Base-by-base conservation (phyloP, 805 yeast species). In the Pichia exigua region DNA sequence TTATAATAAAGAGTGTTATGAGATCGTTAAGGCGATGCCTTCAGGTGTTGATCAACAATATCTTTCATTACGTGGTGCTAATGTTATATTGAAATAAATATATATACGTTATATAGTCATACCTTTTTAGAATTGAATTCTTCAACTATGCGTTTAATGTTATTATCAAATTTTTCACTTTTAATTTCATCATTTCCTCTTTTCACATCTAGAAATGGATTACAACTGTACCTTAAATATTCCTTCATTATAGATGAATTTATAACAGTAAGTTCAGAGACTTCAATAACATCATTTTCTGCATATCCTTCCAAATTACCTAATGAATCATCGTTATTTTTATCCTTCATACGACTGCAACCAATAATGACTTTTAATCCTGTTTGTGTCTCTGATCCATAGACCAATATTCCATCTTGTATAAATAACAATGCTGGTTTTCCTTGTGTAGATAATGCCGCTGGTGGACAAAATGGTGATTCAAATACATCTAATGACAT, bases 31-130 rank as follows among this genome's bases (percentile, higher is more conserved):
- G 64, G 80, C 81, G 56, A 80, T 92, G 82, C 84, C 90, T 1
- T 87, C 95, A 3, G 96, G 97, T 24, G 85, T 86, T 28, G 97
- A 92, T 67, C 98, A 92, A 69, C 95, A 90, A 66, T 92, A 90
- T 65, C 73, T 92, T 62, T 86, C 86, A 57, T 72, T 92, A 54
- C 76, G 98, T 59, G 88, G 87, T 49, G 98, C 96, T 41, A 87
- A 92, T 64, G 89, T 91, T 18, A 80, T 92, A 10, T 73, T 91
- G 65, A 82, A 86, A 53, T 66, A 55, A 54, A 9, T 20, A 20
- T 28, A 32, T 48, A 41, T 46, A 27, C 44, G 51, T 13, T 27
- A 22, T n/a, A 21, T 13, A 28, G 47, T 44, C 21, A 41, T 44
- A 32, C 21, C 35, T 43, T 38, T 15, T 42, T 42, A 40, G 35